These are phyloP conservation scores for Geotrichum aggregatum DNA, from an alignment of 1,139 yeast species.

Conservation along the genomic window DNA sequence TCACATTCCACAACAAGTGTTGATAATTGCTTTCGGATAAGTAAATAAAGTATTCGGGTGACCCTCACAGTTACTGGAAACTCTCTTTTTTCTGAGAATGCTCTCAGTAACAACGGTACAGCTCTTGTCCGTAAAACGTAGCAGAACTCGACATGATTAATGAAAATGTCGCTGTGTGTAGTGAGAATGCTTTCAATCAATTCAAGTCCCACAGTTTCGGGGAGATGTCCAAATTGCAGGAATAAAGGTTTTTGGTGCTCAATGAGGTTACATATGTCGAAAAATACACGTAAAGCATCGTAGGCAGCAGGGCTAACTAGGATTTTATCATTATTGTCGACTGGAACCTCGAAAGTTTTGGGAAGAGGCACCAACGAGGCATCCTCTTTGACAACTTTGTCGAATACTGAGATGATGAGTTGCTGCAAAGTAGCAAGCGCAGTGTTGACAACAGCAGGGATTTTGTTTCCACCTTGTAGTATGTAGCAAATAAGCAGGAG, in stretches of 20 bases:
- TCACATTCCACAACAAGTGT: constrained; percentile 73
- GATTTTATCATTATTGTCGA: constrained; percentile 46
- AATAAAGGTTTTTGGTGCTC: constrained; percentile 57
- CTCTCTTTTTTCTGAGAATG: constrained; percentile 56
- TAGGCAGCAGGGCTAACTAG: constrained; percentile 52
- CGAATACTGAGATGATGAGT: constrained; percentile 69
- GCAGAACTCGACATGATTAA: constrained; percentile 59
- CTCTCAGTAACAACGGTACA: constrained; percentile 69
- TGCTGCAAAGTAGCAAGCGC: constrained; percentile 93
- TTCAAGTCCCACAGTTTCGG: constrained; percentile 72
- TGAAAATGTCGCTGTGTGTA: constrained; percentile 56
- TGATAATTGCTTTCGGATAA: constrained; percentile 57
- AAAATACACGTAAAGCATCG: constrained; percentile 66
- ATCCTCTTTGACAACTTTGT: constrained; percentile 50
- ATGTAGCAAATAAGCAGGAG: constrained; percentile 68
- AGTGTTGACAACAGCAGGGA: constrained; percentile 79
- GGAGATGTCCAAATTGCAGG: constrained; percentile 51
- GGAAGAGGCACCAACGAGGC: constrained; percentile 30
- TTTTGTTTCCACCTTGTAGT: constrained; percentile 63
- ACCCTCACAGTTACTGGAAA: constrained; percentile 67
- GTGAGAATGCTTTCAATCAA: constrained; percentile 65
- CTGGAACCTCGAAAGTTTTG: constrained; percentile 27
- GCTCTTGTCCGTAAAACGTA: constrained; percentile 60
- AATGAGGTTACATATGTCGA: constrained; percentile 65
- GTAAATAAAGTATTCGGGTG: constrained; percentile 60